phyloP scores from a whole-genome alignment of 768 basidiomycete species.

The Podaxis sp. region DNA sequence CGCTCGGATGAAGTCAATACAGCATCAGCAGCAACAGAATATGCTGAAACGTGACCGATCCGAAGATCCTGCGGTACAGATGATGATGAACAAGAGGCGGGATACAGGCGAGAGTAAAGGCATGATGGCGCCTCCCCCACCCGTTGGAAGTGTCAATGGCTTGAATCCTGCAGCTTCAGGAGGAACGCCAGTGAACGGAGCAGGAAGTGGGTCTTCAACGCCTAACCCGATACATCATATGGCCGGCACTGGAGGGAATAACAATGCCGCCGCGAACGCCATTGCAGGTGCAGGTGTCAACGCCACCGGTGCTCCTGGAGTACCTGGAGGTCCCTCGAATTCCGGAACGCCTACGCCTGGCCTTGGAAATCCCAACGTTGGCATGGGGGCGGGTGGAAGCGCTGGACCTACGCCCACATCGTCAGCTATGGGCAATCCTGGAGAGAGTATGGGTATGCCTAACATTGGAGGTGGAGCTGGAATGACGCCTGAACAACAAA shows the following conservation, averaged over 20 bases:
- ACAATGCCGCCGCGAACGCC: conserved; percentile 12
- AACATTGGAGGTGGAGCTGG: conserved; percentile 11
- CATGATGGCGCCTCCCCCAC: conserved; percentile 44
- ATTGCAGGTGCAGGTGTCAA: neutral
- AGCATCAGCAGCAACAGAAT: conserved; percentile 24
- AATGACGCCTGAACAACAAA: conserved; percentile 23
- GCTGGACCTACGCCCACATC: conserved; percentile 17
- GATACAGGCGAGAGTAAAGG: conserved; percentile 67
- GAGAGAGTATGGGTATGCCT: conserved; percentile 20
- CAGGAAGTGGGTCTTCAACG: conserved; percentile 4
- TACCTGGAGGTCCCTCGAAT: conserved; percentile 10
- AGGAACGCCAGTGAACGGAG: conserved; percentile 15
- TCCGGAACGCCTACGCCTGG: conserved; percentile 20
- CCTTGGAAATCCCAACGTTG: conserved; percentile 10
- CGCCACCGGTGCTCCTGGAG: neutral
- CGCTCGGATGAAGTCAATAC: conserved; percentile 29
- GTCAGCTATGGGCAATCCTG: conserved; percentile 24
- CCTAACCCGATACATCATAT: conserved; percentile 25
- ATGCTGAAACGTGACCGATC: conserved; percentile 61
- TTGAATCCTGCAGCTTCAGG: conserved; percentile 21
- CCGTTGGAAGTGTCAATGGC: conserved; percentile 24
- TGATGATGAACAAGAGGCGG: conserved; percentile 55
- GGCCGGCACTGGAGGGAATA: conserved; percentile 15
- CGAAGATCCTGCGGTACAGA: conserved; percentile 41
- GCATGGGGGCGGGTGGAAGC: conserved; percentile 10